Evolutionary conservation across 345 rosid genomes (phyloP).

Genomic region (Moricandia arvensis): DNA sequence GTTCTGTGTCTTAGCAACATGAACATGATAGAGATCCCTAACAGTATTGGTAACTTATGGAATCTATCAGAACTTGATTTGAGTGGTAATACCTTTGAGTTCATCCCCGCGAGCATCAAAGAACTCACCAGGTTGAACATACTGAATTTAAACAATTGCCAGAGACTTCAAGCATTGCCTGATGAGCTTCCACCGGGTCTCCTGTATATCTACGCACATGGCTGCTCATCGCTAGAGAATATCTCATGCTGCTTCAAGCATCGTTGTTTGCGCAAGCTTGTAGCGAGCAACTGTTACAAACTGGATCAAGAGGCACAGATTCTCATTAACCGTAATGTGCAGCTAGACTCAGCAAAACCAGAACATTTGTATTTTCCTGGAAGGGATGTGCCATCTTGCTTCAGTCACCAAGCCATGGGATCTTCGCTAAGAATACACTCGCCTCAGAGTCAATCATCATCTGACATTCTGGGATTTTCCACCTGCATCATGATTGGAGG

Average conservation of each 20-base stretch:
- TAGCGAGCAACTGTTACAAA: conserved; percentile 35
- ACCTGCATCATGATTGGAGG: conserved; percentile 28
- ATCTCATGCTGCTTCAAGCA: conserved; percentile 30
- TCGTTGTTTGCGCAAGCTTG: conserved; percentile 15
- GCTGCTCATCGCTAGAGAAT: conserved; percentile 30
- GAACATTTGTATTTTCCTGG: conserved; percentile 28
- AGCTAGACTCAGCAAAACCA: conserved; percentile 23
- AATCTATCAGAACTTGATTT: conserved; percentile 23
- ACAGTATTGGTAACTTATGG: conserved; percentile 27
- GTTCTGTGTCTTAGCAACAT: conserved; percentile 26
- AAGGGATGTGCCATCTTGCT: conserved; percentile 25
- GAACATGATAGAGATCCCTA: conserved; percentile 32
- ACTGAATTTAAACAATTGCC: conserved; percentile 28
- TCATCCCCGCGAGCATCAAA: conserved; percentile 32
- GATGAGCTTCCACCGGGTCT: conserved; percentile 34
- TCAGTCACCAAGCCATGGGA: conserved; percentile 17
- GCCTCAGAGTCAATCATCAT: conserved; percentile 13
- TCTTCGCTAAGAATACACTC: conserved; percentile 22
- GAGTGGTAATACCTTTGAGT: conserved; percentile 30
- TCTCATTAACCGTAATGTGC: conserved; percentile 26
- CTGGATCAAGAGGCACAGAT: conserved; percentile 23
- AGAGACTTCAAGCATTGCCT: conserved; percentile 35
- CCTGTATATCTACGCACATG: conserved; percentile 4
- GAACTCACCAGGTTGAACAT: conserved; percentile 20
- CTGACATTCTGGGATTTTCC: conserved; percentile 31